Conservation (phyloP, 1,284 basidiomycete species). For the Trichosporon coremiiforme region DNA sequence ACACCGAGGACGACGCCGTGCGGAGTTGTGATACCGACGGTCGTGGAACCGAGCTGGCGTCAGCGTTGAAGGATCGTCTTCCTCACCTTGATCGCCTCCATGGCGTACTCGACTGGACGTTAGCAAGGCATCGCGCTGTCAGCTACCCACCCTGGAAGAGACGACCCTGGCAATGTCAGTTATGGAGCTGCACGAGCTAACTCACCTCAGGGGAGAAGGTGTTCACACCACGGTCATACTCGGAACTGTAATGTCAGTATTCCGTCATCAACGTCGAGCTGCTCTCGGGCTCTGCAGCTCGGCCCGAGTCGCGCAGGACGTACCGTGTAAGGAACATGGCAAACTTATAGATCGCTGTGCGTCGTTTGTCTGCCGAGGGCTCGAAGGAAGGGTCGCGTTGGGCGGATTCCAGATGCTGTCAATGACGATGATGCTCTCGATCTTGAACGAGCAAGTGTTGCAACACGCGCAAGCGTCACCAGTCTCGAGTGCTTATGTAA, state of each 20-base stretch:
- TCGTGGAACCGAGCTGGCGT: constrained; percentile 88
- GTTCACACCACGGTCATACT: constrained; percentile 88
- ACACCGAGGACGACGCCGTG: constrained; percentile 92
- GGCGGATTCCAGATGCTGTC: background rate
- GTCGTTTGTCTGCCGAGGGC: constrained; percentile 1
- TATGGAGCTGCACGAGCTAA: background rate
- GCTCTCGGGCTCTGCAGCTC: background rate
- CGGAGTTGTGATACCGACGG: constrained; percentile 85
- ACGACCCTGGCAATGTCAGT: constrained; percentile 52
- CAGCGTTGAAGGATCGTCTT: constrained; percentile 18
- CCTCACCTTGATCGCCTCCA: constrained; percentile 92
- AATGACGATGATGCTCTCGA: constrained; percentile 10
- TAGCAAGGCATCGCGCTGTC: constrained; percentile 16
- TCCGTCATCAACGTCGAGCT: background rate
- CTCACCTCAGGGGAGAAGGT: constrained; percentile 94
- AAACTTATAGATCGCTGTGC: constrained; percentile 14
- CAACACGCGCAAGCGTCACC: constrained; percentile 26
- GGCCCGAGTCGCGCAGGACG: constrained; percentile 21
- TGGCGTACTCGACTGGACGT: constrained; percentile 90
- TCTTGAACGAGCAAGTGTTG: constrained; percentile 4
- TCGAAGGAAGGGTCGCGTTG: background rate
- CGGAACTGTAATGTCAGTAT: constrained; percentile 44
- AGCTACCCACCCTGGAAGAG: constrained; percentile 58
- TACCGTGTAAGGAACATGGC: constrained; percentile 56
- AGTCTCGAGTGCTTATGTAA: constrained; percentile 14